Evolutionary conservation across 495 filamentous ascomycete species (phyloP).

Genomic region (Aspergillus campestris): DNA sequence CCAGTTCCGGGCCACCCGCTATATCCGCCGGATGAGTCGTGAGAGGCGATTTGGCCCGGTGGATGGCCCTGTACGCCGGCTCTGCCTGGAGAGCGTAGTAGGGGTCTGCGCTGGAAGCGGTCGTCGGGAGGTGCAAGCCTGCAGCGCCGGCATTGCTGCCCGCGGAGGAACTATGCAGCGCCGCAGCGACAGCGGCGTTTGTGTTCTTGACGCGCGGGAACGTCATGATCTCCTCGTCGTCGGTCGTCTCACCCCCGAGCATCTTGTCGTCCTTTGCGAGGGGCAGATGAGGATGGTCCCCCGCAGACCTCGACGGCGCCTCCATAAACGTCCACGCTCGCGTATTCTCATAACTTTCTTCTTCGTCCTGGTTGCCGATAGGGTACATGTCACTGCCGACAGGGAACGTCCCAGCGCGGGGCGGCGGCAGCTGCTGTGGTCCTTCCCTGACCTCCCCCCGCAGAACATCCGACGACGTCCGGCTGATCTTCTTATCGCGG

Average conservation of each 20-base stretch:
- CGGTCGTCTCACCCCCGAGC: slow-evolving; percentile 59
- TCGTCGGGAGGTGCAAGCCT: slow-evolving; percentile 30
- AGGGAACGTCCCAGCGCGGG: slow-evolving; percentile 1
- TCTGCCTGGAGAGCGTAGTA: slow-evolving; percentile 47
- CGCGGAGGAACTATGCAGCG: slow-evolving; percentile 11
- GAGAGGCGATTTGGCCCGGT: slow-evolving; percentile 55
- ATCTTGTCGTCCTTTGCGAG: slow-evolving; percentile 22
- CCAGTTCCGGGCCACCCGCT: slow-evolving; percentile 28
- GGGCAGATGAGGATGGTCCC: slow-evolving; percentile 8
- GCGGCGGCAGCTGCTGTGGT: slow-evolving; percentile 5
- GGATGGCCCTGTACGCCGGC: slow-evolving; percentile 28
- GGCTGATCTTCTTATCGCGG: slow-evolving; percentile 37
- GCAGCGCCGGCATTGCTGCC: slow-evolving; percentile 10
- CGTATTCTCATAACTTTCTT: slow-evolving; percentile 2
- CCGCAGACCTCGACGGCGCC: slow-evolving; percentile 14
- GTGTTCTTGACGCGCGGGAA: slow-evolving; percentile 36
- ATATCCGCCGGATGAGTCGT: slow-evolving; percentile 34
- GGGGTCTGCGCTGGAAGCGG: slow-evolving; percentile 56
- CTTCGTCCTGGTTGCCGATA: slow-evolving; percentile 14
- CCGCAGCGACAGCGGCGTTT: slow-evolving; percentile 20
- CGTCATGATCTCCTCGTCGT: slow-evolving; percentile 67
- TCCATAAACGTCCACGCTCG: slow-evolving; percentile 20
- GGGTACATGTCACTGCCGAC: slow-evolving; percentile 10
- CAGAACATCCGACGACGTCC: slow-evolving; percentile 24
- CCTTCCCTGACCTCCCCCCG: slow-evolving; percentile 32